Evolutionary conservation across 305 asterid species (phyloP).

Genomic region (Lippia alba): DNA sequence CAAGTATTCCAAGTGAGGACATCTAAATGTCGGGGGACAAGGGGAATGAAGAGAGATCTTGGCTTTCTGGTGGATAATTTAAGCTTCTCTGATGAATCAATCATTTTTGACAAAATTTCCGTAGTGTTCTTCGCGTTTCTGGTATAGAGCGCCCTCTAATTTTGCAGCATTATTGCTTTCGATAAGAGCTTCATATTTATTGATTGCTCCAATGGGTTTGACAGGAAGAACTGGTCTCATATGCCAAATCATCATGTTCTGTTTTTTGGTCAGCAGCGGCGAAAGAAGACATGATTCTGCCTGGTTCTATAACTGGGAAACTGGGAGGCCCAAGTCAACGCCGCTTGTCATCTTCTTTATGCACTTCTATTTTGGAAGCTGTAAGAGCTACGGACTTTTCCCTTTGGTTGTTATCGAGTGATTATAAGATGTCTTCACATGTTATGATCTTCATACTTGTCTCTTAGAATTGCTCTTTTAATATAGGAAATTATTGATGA

Average conservation of each 20-base stretch:
- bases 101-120: constrained; percentile 55
- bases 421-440: constrained; percentile 15
- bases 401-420: constrained; percentile 23
- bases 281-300: constrained; percentile 53
- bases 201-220: constrained; percentile 31
- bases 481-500: constrained; percentile 8
- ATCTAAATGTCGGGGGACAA: constrained; percentile 42
- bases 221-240: constrained; percentile 74
- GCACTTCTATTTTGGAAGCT: constrained; percentile 85
- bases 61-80: constrained; percentile 41
- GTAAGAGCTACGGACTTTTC: constrained; percentile 50
- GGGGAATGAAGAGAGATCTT: constrained; percentile 44
- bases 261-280: constrained; percentile 62
- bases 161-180: constrained; percentile 20
- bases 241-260: constrained; percentile 66
- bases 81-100: constrained; percentile 41
- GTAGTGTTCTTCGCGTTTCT: constrained; percentile 56
- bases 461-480: constrained; percentile 12
- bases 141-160: constrained; percentile 48
- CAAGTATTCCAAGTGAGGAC: constrained; percentile 61
- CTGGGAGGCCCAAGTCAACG: constrained; percentile 96
- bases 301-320: constrained; percentile 81
- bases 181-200: constrained; percentile 4
- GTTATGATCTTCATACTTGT: constrained; percentile 23
- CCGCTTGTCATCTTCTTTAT: constrained; percentile 66